Evolutionary conservation across 2,329 filamentous ascomycete genomes (phyloP).

Genomic region (Diplodia scrobiculata): DNA sequence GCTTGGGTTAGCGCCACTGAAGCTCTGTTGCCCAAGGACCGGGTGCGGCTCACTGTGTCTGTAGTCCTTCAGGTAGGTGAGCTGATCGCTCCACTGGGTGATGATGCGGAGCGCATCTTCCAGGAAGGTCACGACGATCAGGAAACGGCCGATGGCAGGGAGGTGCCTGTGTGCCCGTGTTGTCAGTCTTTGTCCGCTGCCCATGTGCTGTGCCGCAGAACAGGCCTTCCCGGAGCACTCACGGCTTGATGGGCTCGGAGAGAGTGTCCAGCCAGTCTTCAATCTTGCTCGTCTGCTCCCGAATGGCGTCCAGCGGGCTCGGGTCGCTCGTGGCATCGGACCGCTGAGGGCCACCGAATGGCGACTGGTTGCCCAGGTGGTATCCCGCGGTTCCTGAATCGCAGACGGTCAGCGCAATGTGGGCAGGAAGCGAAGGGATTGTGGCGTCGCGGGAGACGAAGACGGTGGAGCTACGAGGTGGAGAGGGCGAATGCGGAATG

Average conservation of each 20-base stretch:
- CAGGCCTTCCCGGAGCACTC: slow-evolving; percentile 48
- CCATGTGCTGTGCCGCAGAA: neutral
- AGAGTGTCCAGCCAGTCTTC: slow-evolving; percentile 87
- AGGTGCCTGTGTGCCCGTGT: slow-evolving; percentile 67
- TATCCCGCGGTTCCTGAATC: slow-evolving; percentile 67
- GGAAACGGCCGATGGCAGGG: slow-evolving; percentile 90
- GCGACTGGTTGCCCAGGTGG: slow-evolving; percentile 74
- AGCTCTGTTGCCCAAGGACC: slow-evolving; percentile 8
- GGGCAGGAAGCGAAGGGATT: slow-evolving; percentile 31
- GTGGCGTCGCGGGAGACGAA: slow-evolving; percentile 1
- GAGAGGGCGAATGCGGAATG: slow-evolving; percentile 24
- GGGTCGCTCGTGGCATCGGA: slow-evolving; percentile 66
- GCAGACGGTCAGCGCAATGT: neutral
- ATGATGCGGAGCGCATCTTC: slow-evolving; percentile 95
- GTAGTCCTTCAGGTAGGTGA: slow-evolving; percentile 90
- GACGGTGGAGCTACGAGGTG: neutral
- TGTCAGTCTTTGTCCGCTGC: slow-evolving; percentile 34
- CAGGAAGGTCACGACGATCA: slow-evolving; percentile 97
- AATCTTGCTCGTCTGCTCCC: slow-evolving; percentile 96
- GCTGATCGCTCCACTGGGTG: slow-evolving; percentile 95
- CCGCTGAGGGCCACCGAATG: slow-evolving; percentile 65
- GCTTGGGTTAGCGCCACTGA: slow-evolving; percentile 26
- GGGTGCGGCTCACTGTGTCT: slow-evolving; percentile 72
- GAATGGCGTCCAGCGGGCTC: slow-evolving; percentile 81
- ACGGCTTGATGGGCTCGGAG: slow-evolving; percentile 94